Conservation (phyloP, 2,329 filamentous ascomycete genomes). For the Drechslerella stenobrocha region DNA sequence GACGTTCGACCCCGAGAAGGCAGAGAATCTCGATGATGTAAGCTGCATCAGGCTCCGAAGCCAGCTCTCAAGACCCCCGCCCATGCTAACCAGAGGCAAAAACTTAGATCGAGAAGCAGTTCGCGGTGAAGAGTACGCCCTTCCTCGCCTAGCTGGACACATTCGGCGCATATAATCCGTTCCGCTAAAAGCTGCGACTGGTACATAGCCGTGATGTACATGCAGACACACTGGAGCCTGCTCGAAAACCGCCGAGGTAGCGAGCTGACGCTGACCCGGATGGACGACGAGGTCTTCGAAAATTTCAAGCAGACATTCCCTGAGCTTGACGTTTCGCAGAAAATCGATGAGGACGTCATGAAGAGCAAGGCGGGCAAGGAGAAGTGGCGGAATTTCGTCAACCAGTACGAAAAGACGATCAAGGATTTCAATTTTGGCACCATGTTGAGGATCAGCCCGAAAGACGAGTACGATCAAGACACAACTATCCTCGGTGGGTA, state of each 20-base stretch:
- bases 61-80: neutral
- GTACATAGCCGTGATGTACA: conserved; percentile 77
- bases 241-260: conserved; percentile 89
- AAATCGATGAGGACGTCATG: conserved; percentile 89
- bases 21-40: conserved; percentile 13
- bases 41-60: conserved; percentile 5
- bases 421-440: conserved; percentile 98
- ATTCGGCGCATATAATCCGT: conserved; percentile 34
- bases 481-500: conserved; percentile 84
- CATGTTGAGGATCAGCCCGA: conserved; percentile 77
- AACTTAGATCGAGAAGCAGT: conserved; percentile 95
- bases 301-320: conserved; percentile 87
- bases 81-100: too few species aligned
- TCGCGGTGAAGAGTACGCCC: conserved; percentile 82
- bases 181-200: neutral
- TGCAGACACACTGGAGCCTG: conserved; percentile 95
- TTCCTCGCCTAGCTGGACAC: conserved; percentile 42
- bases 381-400: conserved; percentile 91
- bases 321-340: conserved; percentile 80
- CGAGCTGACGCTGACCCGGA: conserved; percentile 83
- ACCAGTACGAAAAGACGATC: conserved; percentile 89
- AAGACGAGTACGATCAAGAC: conserved; percentile 81
- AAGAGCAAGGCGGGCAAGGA: conserved; percentile 97
- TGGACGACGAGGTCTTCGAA: conserved; percentile 91
- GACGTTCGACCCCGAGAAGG: conserved; percentile 20